Base-by-base conservation (phyloP, 1,139 yeast species). In the Hansenula anomala region DNA sequence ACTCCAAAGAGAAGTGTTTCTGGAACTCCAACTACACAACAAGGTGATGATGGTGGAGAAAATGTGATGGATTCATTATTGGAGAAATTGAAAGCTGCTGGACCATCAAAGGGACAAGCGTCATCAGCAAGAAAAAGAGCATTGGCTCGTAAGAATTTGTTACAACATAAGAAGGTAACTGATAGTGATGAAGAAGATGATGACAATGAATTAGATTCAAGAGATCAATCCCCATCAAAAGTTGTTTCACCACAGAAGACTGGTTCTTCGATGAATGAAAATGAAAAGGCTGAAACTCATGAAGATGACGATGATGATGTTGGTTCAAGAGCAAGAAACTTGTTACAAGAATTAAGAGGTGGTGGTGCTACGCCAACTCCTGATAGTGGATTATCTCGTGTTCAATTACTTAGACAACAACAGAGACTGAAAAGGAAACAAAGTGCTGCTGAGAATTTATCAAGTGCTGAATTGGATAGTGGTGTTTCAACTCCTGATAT, bases 81-180 rank as follows among this genome's bases (percentile, higher is more conserved):
- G 43, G 87, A 82, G 52, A 80, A 80, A 54, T 69, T 84, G 52
- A 81, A 83, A 55, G 84, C 85, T 27, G 83, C 85, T 0, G 89
- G 87, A 0, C 83, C 88, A 14, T 48, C 78, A 7, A 76, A 76
- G 48, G 80, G 87, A 4, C 94, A 86, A 54, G 80, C 94, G 0
- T 65, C 85, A 1, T 78, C 92, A 8, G 95, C 96, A 0, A 68
- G 95, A 49, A 79, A 88, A 52, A 70, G 94, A 43, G 96, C 95
- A 0, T 66, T 84, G 46, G 85, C 90, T 49, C 75, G 92, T 47
- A 79, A 72, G 49, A 79, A 78, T 40, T 54, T 80, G 34, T 41
- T 74, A 44, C 75, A 69, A 38, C 64, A 61, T 30, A 66, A 59
- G 45, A 62, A 56, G 38, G 40, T 34, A 23, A 36, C 55, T 34